These are phyloP conservation scores for Daphne laureola DNA, from an alignment of 441 rosid species.

Conservation along the genomic window DNA sequence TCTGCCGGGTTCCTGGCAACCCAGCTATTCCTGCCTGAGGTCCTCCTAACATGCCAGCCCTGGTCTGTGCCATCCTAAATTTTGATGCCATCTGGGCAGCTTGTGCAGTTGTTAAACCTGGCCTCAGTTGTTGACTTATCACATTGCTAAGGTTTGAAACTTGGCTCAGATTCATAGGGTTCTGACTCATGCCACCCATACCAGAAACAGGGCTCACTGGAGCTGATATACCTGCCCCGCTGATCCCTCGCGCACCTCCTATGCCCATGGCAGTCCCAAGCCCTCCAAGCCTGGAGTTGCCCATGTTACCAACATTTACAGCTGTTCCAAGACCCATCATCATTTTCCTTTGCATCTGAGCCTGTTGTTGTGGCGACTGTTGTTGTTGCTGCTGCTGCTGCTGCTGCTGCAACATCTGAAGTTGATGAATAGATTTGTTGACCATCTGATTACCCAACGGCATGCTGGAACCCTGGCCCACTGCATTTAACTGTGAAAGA, in stretches of 20 bases:
- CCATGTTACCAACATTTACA: slow-evolving; percentile 62
- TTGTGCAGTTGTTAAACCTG: slow-evolving; percentile 39
- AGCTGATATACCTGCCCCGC: slow-evolving; percentile 65
- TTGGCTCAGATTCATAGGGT: slow-evolving; percentile 48
- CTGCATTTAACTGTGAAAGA: slow-evolving; percentile 51
- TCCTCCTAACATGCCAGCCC: slow-evolving; percentile 36
- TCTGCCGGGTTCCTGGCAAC: slow-evolving; percentile 63
- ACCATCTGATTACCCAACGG: slow-evolving; percentile 73
- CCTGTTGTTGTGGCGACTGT: slow-evolving; percentile 28
- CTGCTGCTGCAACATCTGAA: slow-evolving; percentile 54
- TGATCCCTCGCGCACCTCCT: slow-evolving; percentile 69
- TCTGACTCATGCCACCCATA: slow-evolving; percentile 54
- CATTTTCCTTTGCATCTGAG: slow-evolving; percentile 59
- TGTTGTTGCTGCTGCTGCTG: slow-evolving; percentile 32
- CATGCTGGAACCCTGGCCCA: slow-evolving; percentile 64
- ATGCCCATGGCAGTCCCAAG: slow-evolving; percentile 53
- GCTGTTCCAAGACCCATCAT: slow-evolving; percentile 67
- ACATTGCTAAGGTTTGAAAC: slow-evolving; percentile 41
- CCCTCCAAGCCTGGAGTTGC: slow-evolving; percentile 56
- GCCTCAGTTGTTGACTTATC: slow-evolving; percentile 57
- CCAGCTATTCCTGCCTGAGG: slow-evolving; percentile 65
- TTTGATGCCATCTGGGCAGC: slow-evolving; percentile 30
- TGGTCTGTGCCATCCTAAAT: slow-evolving; percentile 24
- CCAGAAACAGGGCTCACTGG: slow-evolving; percentile 57
- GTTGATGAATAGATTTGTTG: slow-evolving; percentile 60